Conservation (phyloP, 768 basidiomycete genomes). For the Amylocystis lapponica region DNA sequence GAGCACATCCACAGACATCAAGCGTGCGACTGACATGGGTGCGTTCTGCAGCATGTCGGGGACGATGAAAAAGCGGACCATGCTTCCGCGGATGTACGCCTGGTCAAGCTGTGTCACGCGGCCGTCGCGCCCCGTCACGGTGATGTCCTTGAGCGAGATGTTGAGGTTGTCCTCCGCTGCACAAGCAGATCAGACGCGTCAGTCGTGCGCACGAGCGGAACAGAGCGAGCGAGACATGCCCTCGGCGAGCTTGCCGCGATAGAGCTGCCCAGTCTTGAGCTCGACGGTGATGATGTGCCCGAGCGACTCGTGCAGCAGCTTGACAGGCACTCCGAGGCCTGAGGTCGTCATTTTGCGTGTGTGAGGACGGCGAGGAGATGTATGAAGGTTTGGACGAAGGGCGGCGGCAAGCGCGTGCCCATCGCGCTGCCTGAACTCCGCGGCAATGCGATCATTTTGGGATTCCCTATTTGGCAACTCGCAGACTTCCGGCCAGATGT, state of each 20-base stretch:
- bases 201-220: background rate
- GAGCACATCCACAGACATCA: conserved; percentile 3
- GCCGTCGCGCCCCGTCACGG: conserved; percentile 96
- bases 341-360: conserved; percentile 41
- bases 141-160: conserved; percentile 93
- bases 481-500: no score
- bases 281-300: conserved; percentile 98
- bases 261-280: conserved; percentile 94
- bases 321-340: conserved; percentile 90
- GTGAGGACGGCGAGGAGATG: conserved; percentile 1
- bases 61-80: conserved; percentile 98
- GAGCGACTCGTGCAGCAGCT: conserved; percentile 92
- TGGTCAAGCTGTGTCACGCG: conserved; percentile 98
- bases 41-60: conserved; percentile 99
- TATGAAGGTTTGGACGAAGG: conserved; percentile 1
- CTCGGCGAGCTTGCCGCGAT: conserved; percentile 95
- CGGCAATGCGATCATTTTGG: no score
- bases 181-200: conserved; percentile 16
- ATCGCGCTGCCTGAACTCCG: no score
- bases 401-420: no score
- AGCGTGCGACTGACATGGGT: conserved; percentile 70
- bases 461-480: no score
- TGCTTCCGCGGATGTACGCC: conserved; percentile 97
- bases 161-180: conserved; percentile 97
- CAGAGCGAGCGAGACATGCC: conserved; percentile 43